These are phyloP conservation scores for Fraxinus angustifolia DNA, from an alignment of 305 asterid species.

Conservation along the genomic window DNA sequence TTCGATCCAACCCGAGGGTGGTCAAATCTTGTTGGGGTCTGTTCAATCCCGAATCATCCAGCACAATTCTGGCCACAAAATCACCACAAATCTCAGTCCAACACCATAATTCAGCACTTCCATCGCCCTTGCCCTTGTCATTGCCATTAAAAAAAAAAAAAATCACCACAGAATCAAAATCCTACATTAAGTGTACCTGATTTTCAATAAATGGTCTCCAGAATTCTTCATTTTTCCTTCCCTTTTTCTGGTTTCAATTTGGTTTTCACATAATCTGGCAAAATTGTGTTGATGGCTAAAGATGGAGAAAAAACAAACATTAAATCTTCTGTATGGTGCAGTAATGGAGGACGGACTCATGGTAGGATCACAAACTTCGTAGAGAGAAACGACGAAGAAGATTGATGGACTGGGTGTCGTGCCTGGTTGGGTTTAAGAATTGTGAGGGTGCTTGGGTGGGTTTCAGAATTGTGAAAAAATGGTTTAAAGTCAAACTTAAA, in stretches of 20 bases:
- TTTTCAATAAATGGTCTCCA: neutral
- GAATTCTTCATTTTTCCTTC: neutral
- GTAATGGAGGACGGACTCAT: neutral
- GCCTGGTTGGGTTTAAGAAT: neutral
- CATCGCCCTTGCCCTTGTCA: neutral
- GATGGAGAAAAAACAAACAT: neutral
- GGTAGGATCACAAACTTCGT: neutral
- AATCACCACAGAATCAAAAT: neutral
- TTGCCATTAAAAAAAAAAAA: too few relatives aligned
- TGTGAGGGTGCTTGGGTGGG: neutral
- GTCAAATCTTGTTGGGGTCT: neutral
- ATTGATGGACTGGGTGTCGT: too few relatives aligned
- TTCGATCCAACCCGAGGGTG: neutral
- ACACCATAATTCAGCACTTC: neutral
- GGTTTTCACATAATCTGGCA: neutral
- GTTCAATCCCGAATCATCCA: neutral
- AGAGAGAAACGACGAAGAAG: neutral
- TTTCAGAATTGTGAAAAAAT: neutral
- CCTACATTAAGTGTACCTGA: neutral
- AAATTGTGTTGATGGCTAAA: neutral
- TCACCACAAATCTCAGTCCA: neutral
- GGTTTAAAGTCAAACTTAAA: neutral
- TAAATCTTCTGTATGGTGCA: neutral
- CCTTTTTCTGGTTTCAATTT: neutral
- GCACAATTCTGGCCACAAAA: neutral